Evolutionary conservation across 148 eudicot species (phyloP), one percentile per base, ranked within the genome.

Genomic region (Vaccinium vitisidaea): DNA sequence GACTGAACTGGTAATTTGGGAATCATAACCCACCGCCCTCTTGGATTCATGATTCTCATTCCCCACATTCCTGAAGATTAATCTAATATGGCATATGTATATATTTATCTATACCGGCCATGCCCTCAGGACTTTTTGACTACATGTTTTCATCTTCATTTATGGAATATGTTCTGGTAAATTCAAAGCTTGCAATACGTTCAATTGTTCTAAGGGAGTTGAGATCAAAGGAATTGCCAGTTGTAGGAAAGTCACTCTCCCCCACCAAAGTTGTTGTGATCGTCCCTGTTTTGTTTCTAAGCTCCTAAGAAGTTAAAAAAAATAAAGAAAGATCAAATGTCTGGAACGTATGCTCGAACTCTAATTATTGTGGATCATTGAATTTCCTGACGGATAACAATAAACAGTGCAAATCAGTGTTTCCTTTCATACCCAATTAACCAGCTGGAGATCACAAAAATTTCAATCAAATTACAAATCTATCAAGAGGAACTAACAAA

Each of bases 401-500:
- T 30, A 27, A 4, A 54, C 36, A 79, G 39, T 56, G 46, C 46
- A 79, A 56, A 15, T 55, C 82, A 79, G n/a, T 12, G 18, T 55
- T 79, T 55, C 48, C 67, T 55, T 79, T 30, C 48, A 52, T 46
- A 63, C 36, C 5, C n/a, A n/a, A 32, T n/a, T 27, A 81, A n/a
- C 75, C 56, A 61, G 58, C 61, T 56, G 23, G 25, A 50, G 19
- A 70, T 82, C 43, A 27, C 19, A 82, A 46, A 50, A 25, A 27
- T 8, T 67, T 63, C 14, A 69, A 48, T 16, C 2, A 2, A 81
- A 27, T 27, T 75, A 81, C 9, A 46, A 15, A 65, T 46, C 36
- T 48, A 61, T 63, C 30, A 19, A 19, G 36, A 53, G 49, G 49
- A 58, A 85, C 87, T 81, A 52, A 85, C 84, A 85, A 43, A 32